These are phyloP conservation scores for Diplodia corticola DNA, from an alignment of 2,329 filamentous ascomycete species.

Conservation along the genomic window DNA sequence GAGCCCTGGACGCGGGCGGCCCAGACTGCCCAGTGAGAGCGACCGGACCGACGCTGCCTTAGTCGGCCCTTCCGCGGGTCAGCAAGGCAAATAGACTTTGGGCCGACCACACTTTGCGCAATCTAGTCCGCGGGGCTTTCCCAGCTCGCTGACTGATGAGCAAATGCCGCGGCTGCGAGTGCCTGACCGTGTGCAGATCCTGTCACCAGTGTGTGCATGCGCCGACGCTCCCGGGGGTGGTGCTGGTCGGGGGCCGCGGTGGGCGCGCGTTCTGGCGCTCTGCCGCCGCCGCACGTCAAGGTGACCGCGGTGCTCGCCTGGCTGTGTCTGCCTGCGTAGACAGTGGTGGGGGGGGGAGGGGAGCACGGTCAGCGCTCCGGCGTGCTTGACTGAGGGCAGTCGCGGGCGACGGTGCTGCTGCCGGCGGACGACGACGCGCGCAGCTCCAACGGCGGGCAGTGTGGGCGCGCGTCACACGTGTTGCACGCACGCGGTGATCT, in stretches of 20 bases:
- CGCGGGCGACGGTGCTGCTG: not conserved
- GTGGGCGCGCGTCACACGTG: conserved; percentile 21
- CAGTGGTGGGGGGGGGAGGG: conserved; percentile 26
- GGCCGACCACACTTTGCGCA: conserved; percentile 20
- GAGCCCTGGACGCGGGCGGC: conserved; percentile 19
- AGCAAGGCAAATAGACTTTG: conserved; percentile 22
- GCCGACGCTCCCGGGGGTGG: conserved; percentile 12
- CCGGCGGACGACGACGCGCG: conserved; percentile 21
- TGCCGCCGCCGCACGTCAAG: conserved; percentile 6
- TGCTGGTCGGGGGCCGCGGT: not conserved
- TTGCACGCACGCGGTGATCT: conserved; percentile 22
- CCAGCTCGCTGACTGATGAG: conserved; percentile 22
- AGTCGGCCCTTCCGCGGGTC: conserved; percentile 24
- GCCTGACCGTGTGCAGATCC: conserved; percentile 21
- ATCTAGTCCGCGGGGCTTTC: conserved; percentile 21
- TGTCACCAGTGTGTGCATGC: conserved; percentile 16
- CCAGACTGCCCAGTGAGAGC: conserved; percentile 24
- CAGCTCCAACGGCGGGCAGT: conserved; percentile 23
- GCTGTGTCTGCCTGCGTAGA: conserved; percentile 27
- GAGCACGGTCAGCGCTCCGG: conserved; percentile 14
- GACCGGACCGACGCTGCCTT: conserved; percentile 23
- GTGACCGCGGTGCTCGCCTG: not conserved
- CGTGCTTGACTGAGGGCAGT: not conserved
- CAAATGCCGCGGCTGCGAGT: conserved; percentile 21
- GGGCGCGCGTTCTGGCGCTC: conserved; percentile 17